Evolutionary conservation across 1,284 basidiomycete species (phyloP).

Genomic region (Prillingera fragicola): DNA sequence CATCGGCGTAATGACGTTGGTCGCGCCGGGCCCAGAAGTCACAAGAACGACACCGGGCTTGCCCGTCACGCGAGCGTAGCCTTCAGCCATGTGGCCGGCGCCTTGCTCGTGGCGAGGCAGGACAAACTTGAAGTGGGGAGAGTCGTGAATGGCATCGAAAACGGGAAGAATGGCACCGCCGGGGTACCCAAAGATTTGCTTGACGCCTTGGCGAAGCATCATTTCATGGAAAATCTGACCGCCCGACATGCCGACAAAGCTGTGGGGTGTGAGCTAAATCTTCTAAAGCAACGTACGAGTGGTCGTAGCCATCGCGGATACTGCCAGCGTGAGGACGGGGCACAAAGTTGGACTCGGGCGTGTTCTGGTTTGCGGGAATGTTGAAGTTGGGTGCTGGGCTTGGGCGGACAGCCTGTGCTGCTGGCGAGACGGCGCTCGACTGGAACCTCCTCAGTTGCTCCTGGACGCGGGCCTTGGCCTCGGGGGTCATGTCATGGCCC

Average conservation of each 20-base stretch:
- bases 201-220: conserved; percentile 96
- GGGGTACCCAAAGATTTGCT: conserved; percentile 96
- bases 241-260: conserved; percentile 87
- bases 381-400: conserved; percentile 45
- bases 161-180: conserved; percentile 98
- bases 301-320: conserved; percentile 28
- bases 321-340: conserved; percentile 12
- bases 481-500: conserved; percentile 39
- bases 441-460: conserved; percentile 64
- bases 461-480: conserved; percentile 57
- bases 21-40: conserved; percentile 95
- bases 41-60: conserved; percentile 97
- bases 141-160: conserved; percentile 98
- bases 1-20: conserved; percentile 96
- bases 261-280: conserved; percentile 9
- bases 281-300: conserved; percentile 32
- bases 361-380: conserved; percentile 32
- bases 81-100: conserved; percentile 98
- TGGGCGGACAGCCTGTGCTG: conserved; percentile 54
- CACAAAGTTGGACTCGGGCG: conserved; percentile 23
- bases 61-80: conserved; percentile 94
- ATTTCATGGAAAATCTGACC: conserved; percentile 99
- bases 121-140: conserved; percentile 89
- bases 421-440: conserved; percentile 56
- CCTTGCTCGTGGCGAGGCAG: conserved; percentile 96